Evolutionary conservation across 305 asterid species (phyloP).

Genomic region (Plantago coronopus): DNA sequence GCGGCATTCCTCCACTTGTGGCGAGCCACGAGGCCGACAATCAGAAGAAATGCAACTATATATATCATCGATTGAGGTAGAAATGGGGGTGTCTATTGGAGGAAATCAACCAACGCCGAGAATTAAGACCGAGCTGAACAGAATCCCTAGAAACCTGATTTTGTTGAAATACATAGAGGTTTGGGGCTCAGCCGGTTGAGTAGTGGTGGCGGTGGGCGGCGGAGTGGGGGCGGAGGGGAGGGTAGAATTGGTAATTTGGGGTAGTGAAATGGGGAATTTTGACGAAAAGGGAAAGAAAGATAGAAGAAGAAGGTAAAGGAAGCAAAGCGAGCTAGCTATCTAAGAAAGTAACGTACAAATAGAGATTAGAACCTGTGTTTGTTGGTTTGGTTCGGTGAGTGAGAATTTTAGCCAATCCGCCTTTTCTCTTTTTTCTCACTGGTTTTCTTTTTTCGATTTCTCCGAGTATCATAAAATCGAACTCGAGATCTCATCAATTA

Average conservation of each 20-base stretch:
- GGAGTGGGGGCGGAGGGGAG: slow-evolving; percentile 21
- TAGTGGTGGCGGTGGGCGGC: too few relatives aligned
- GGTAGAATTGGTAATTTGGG: slow-evolving; percentile 20
- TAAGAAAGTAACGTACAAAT: slow-evolving; percentile 33
- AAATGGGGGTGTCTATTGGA: neutral
- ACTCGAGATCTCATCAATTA: too few relatives aligned
- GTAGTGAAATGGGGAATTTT: slow-evolving; percentile 24
- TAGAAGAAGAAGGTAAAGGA: neutral
- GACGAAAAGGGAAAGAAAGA: slow-evolving; percentile 21
- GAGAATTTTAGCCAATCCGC: slow-evolving; percentile 15
- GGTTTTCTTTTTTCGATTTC: neutral
- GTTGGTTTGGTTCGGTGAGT: slow-evolving; percentile 36
- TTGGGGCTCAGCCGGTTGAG: slow-evolving; percentile 11
- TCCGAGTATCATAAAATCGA: too few relatives aligned
- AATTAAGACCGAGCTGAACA: slow-evolving; percentile 32
- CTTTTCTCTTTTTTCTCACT: neutral
- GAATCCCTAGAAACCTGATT: slow-evolving; percentile 31
- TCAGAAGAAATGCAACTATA: slow-evolving; percentile 32
- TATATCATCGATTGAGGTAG: slow-evolving; percentile 26
- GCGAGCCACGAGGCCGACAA: slow-evolving; percentile 33
- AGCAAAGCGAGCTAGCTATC: neutral
- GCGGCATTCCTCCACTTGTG: slow-evolving; percentile 40
- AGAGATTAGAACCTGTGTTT: slow-evolving; percentile 32
- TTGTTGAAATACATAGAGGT: slow-evolving; percentile 40
- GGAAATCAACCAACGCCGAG: slow-evolving; percentile 34